These are phyloP conservation scores for Mucor indicus DNA, from an alignment of 371 early-diverging fungal genomes.

Conservation along the genomic window DNA sequence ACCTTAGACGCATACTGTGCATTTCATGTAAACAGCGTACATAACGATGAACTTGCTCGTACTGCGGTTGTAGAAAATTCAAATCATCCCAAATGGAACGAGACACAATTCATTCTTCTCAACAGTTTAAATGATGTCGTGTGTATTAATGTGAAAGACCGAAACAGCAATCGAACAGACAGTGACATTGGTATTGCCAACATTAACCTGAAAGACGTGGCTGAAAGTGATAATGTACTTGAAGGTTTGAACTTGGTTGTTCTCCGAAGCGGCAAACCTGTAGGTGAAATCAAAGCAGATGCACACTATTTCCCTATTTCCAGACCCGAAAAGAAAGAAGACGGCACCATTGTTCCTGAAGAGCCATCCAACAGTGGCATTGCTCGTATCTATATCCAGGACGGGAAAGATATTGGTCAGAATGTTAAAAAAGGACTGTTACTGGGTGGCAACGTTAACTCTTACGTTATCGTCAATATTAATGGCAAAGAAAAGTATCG, in stretches of 20 bases:
- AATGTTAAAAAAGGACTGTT: neutral
- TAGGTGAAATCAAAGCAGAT: slow-evolving; percentile 35
- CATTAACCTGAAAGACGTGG: slow-evolving; percentile 47
- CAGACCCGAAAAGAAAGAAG: slow-evolving; percentile 24
- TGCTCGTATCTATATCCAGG: slow-evolving; percentile 35
- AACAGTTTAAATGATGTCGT: slow-evolving; percentile 23
- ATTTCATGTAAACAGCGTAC: slow-evolving; percentile 62
- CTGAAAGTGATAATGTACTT: slow-evolving; percentile 28
- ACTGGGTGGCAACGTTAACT: slow-evolving; percentile 20
- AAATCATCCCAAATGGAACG: slow-evolving; percentile 28
- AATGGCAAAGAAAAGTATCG: slow-evolving; percentile 29
- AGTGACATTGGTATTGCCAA: slow-evolving; percentile 40
- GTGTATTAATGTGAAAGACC: slow-evolving; percentile 23
- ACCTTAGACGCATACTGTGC: slow-evolving; percentile 77
- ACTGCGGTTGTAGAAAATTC: slow-evolving; percentile 59
- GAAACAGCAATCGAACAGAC: slow-evolving; percentile 27
- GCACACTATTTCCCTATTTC: slow-evolving; percentile 26
- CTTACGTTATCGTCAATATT: slow-evolving; percentile 32
- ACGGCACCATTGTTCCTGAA: slow-evolving; percentile 25
- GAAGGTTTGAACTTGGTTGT: slow-evolving; percentile 27
- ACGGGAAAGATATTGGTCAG: slow-evolving; percentile 33
- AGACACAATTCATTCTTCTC: slow-evolving; percentile 28
- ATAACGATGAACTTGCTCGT: slow-evolving; percentile 48
- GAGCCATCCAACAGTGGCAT: slow-evolving; percentile 35
- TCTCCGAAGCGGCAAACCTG: slow-evolving; percentile 23